A percentile compares a stretch with the other conserved stretches of the same genome.
Conservation (phyloP, 768 basidiomycete genomes). For the Hemileccinum rubropunctum region DNA sequence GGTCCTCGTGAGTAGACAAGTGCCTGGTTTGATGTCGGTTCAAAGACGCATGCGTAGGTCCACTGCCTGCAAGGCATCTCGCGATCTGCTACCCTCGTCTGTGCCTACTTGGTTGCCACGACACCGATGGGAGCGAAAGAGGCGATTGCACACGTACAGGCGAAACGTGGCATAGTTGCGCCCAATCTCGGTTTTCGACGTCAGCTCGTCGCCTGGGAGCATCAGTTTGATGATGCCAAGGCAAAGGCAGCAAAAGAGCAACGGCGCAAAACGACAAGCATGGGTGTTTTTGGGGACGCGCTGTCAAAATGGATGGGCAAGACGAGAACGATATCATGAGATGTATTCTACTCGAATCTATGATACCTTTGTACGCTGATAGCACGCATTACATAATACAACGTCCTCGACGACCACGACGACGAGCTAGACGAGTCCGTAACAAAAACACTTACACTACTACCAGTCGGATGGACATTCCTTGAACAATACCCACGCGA, state of each 20-base stretch:
- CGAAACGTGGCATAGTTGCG: constrained; percentile 55
- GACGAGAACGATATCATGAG: too few species aligned
- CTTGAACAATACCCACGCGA: constrained; percentile 18
- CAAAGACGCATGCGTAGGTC: constrained; percentile 42
- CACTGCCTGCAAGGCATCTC: constrained; percentile 78
- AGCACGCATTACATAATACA: constrained; percentile 19
- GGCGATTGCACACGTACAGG: constrained; percentile 53
- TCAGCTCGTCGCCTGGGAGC: constrained; percentile 47
- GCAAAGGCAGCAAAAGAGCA: constrained; percentile 15
- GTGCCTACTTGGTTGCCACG: constrained; percentile 62
- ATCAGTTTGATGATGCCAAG: constrained; percentile 28
- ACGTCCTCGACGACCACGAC: neutral
- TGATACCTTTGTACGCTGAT: neutral
- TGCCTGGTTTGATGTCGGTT: neutral
- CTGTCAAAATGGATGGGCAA: constrained; percentile 20
- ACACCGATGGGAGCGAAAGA: constrained; percentile 50
- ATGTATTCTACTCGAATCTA: too few species aligned
- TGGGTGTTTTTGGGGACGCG: neutral
- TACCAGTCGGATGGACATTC: constrained; percentile 26
- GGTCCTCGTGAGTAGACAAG: constrained; percentile 44
- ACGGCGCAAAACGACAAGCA: constrained; percentile 8
- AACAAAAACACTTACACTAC: too few species aligned
- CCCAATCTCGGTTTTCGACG: constrained; percentile 68
- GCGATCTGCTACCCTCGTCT: constrained; percentile 71
- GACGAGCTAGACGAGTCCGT: neutral